A percentile compares a stretch with the other conserved stretches of the same genome.
These are phyloP conservation scores for Trypanosoma scelopori DNA, from an alignment of 208 protist species.

Conservation along the genomic window DNA sequence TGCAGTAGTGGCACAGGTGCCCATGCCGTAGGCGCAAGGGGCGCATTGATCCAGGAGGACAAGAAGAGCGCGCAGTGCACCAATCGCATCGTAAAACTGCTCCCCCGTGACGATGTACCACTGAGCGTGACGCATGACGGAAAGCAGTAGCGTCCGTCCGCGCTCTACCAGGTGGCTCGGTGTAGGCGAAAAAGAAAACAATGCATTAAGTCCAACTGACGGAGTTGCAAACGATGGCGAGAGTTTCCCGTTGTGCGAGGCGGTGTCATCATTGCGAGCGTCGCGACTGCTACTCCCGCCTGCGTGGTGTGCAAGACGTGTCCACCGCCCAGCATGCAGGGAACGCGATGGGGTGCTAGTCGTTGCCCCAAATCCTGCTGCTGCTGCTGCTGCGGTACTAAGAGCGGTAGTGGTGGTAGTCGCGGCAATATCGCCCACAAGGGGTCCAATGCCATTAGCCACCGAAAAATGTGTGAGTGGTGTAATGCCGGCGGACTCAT, in stretches of 20 bases:
- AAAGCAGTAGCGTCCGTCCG: constrained; percentile 23
- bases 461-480: not conserved
- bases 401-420: too few relatives aligned
- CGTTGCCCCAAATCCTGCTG: too few relatives aligned
- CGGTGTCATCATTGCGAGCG: not conserved
- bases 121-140: constrained; percentile 27
- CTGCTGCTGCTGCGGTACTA: too few relatives aligned
- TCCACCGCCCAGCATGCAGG: not conserved
- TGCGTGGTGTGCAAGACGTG: not conserved
- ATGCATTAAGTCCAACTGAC: not conserved
- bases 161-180: constrained; percentile 15
- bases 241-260: not conserved
- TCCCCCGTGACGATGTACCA: constrained; percentile 32
- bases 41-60: constrained; percentile 28
- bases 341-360: not conserved
- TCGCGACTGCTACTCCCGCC: not conserved
- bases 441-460: too few relatives aligned
- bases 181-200: not conserved
- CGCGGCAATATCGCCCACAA: too few relatives aligned
- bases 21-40: too few relatives aligned
- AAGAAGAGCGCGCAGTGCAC: constrained; percentile 36
- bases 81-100: constrained; percentile 47
- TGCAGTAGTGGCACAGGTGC: too few relatives aligned
- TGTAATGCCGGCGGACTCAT: constrained; percentile 15
- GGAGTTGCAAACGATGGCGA: not conserved